Conservation (phyloP, 2,329 filamentous ascomycete genomes). For the Diaporthe citri region DNA sequence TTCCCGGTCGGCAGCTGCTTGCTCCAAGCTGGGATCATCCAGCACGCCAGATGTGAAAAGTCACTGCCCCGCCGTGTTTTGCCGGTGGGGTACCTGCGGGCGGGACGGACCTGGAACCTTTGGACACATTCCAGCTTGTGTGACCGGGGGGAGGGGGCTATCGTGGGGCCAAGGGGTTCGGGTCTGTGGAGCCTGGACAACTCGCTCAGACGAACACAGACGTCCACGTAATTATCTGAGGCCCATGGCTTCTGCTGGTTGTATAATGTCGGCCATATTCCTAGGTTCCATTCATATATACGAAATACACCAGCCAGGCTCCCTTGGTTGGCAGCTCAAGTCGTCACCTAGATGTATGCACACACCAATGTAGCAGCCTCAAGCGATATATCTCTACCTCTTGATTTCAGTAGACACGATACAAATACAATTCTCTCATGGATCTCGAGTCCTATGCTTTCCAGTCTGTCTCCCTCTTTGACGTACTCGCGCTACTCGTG, state of each 20-base stretch:
- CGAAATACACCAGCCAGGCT: no score
- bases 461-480: no score
- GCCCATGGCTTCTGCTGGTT: no score
- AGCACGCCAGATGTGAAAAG: neutral
- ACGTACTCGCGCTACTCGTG: no score
- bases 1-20: constrained; percentile 15
- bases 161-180: neutral
- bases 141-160: constrained; percentile 3
- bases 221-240: neutral
- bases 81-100: constrained; percentile 15
- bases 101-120: neutral
- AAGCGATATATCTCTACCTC: no score
- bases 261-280: neutral
- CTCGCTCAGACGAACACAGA: neutral
- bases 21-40: constrained; percentile 23
- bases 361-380: no score
- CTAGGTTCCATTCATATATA: no score
- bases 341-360: no score
- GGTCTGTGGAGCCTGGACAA: neutral
- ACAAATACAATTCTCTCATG: neutral
- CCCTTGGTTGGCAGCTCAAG: no score
- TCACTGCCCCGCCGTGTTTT: neutral
- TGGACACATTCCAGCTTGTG: neutral
- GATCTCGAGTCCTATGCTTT: neutral
- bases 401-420: no score